Conservation (phyloP, 2,329 filamentous ascomycete species). For the Metarhizium humberi region DNA sequence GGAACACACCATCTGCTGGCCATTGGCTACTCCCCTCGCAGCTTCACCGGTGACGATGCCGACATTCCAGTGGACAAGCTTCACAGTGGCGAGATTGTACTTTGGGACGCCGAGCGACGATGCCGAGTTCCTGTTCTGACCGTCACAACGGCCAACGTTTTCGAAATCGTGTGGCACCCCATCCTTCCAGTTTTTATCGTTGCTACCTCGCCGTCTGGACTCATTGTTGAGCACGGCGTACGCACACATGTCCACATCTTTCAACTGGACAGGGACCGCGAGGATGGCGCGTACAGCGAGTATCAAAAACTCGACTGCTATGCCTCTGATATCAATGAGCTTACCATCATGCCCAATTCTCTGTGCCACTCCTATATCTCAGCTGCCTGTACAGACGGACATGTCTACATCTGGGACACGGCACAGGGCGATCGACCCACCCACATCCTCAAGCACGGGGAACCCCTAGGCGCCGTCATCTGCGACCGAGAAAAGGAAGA, state of each 20-base stretch:
- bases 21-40: slow-evolving; percentile 54
- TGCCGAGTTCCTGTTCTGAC: slow-evolving; percentile 38
- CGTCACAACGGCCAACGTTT: slow-evolving; percentile 49
- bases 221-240: slow-evolving; percentile 32
- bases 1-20: slow-evolving; percentile 42
- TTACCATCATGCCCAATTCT: slow-evolving; percentile 50
- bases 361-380: slow-evolving; percentile 42
- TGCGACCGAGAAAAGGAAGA: slow-evolving; percentile 45
- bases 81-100: slow-evolving; percentile 49
- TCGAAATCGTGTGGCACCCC: slow-evolving; percentile 57
- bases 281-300: slow-evolving; percentile 26
- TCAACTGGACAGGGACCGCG: slow-evolving; percentile 17
- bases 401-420: slow-evolving; percentile 55
- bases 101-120: slow-evolving; percentile 44
- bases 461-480: slow-evolving; percentile 28
- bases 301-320: slow-evolving; percentile 49
- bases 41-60: slow-evolving; percentile 39
- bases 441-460: slow-evolving; percentile 45
- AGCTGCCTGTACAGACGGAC: slow-evolving; percentile 52
- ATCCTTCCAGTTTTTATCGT: slow-evolving; percentile 41
- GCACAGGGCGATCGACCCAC: slow-evolving; percentile 44
- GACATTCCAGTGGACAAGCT: slow-evolving; percentile 49
- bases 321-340: slow-evolving; percentile 53
- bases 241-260: slow-evolving; percentile 52
- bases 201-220: slow-evolving; percentile 44